Conservation (phyloP, 257 asterid genomes). For the Rauvolfia tetraphylla region DNA sequence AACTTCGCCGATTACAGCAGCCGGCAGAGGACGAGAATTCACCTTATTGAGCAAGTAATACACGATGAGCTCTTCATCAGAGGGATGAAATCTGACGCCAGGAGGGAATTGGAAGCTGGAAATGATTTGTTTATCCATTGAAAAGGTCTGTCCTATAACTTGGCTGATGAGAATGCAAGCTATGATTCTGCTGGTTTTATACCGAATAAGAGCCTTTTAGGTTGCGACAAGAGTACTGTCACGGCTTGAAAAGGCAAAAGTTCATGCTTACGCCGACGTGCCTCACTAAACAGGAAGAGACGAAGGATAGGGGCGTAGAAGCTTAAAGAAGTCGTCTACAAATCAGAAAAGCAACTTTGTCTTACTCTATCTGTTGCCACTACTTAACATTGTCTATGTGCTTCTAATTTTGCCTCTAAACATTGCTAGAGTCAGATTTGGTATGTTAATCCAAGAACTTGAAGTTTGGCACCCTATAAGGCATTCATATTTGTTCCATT, state of each 20-base stretch:
- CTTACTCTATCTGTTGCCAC: not conserved
- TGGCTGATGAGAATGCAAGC: not conserved
- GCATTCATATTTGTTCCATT: too few species aligned
- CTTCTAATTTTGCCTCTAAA: not conserved
- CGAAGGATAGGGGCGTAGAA: not conserved
- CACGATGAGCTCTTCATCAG: conserved; percentile 58
- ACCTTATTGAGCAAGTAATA: conserved; percentile 47
- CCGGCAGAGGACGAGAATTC: conserved; percentile 46
- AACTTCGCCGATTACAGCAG: conserved; percentile 46
- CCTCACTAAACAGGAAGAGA: conserved; percentile 3
- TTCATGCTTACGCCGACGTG: conserved; percentile 17
- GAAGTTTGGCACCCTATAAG: too few species aligned
- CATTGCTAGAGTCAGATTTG: too few species aligned
- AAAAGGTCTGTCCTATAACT: not conserved
- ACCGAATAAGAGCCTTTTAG: not conserved
- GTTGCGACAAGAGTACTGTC: not conserved
- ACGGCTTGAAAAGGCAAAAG: not conserved
- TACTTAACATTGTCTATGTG: not conserved
- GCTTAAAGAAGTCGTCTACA: not conserved
- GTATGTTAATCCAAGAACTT: too few species aligned
- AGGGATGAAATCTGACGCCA: conserved; percentile 60
- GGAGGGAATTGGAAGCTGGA: conserved; percentile 45
- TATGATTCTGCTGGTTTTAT: not conserved
- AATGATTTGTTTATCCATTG: conserved; percentile 18
- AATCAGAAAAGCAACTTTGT: conserved; percentile 4